Conservation (phyloP, 2,329 filamentous ascomycete genomes). For the Cadophora gregata region DNA sequence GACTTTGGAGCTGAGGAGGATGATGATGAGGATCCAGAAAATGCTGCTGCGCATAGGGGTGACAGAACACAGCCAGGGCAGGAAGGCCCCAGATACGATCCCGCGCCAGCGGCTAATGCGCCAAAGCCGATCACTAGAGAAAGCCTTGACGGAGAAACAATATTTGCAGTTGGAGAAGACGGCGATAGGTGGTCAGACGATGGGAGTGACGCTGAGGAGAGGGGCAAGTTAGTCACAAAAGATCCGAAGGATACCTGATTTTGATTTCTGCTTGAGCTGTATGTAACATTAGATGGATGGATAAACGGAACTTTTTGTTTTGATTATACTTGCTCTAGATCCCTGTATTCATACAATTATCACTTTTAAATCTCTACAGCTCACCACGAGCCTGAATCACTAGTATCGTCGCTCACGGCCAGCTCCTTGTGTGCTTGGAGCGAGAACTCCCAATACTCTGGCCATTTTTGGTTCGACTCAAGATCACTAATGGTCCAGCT, state of each 20-base stretch:
- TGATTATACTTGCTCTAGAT: background rate
- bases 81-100: conserved; percentile 45
- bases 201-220: conserved; percentile 65
- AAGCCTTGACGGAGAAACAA: conserved; percentile 86
- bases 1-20: conserved; percentile 78
- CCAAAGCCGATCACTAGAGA: conserved; percentile 54
- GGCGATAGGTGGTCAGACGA: conserved; percentile 83
- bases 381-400: no score
- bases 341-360: background rate
- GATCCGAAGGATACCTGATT: conserved; percentile 24
- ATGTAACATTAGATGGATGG: conserved; percentile 26
- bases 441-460: background rate
- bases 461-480: background rate
- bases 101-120: conserved; percentile 39
- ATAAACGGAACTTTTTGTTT: conserved; percentile 14
- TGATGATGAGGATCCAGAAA: conserved; percentile 63
- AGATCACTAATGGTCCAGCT: background rate
- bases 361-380: background rate
- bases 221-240: conserved; percentile 57
- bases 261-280: conserved; percentile 4
- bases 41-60: conserved; percentile 50
- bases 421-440: background rate
- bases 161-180: conserved; percentile 91
- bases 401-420: no score
- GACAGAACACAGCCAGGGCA: conserved; percentile 50